phyloP scores from a whole-genome alignment of 805 yeast species.

The Zygoascus flipseniorum region DNA sequence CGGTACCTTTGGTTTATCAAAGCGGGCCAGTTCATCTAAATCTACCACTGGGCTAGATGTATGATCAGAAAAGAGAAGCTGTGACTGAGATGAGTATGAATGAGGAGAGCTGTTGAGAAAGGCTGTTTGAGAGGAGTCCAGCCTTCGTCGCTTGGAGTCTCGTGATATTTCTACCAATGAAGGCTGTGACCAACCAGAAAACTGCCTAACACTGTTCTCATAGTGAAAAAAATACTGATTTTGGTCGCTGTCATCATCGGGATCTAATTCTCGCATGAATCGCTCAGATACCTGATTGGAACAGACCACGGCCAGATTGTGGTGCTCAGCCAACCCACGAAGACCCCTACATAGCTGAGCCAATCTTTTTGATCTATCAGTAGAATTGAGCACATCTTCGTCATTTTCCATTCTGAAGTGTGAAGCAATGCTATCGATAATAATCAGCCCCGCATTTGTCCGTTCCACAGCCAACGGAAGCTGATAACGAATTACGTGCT shows the following conservation, averaged over 20 bases:
- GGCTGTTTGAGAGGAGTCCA: background rate
- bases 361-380: constrained; percentile 30
- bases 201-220: constrained; percentile 53
- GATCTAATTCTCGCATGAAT: constrained; percentile 25
- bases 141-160: background rate
- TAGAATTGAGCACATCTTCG: background rate
- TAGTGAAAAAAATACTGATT: constrained; percentile 39
- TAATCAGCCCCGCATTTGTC: constrained; percentile 43
- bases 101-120: background rate
- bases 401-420: constrained; percentile 63
- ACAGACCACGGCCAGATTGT: constrained; percentile 53
- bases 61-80: background rate
- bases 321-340: constrained; percentile 38
- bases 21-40: background rate
- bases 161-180: constrained; percentile 1
- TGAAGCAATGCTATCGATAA: constrained; percentile 70
- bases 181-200: constrained; percentile 63
- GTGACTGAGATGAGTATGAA: background rate
- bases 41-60: background rate
- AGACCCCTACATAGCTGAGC: constrained; percentile 39
- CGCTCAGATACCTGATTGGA: constrained; percentile 75
- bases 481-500: constrained; percentile 61
- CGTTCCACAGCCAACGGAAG: constrained; percentile 48
- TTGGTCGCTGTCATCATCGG: constrained; percentile 28
- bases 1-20: constrained; percentile 35